Base-by-base conservation (phyloP, 352 stramenopile species). In the Phytophthora kernoviae region DNA sequence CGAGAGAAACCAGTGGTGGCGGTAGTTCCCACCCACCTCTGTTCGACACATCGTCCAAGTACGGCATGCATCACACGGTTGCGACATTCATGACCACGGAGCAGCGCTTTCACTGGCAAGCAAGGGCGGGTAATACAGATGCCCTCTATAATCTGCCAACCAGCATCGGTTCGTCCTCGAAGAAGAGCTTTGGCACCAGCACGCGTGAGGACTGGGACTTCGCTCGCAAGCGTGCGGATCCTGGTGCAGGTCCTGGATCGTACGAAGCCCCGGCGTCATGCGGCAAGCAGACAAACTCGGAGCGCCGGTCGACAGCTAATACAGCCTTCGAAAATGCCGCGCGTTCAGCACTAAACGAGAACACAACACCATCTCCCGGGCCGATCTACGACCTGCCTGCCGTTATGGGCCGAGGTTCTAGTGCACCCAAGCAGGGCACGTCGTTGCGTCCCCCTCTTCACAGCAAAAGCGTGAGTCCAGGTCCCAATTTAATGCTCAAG, bases 171-270 rank as follows among this genome's bases (percentile, higher is more conserved):
- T 40, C 76, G 0, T 73, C 75, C 0, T 21, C 68, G 0, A 86
- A 85, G 45, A 94, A 92, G 54, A 85, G 83, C 57, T 94, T 93
- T 22, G 83, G 85, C 36, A 90, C 81, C 18, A 90, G 77, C 58
- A 93, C 85, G 18, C 72, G 83, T 4, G 85, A 92, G 5, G 82
- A 94, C 53, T 93, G 85, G 85, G 85, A 94, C 45, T n/a, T 70
- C 33, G 71, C 60, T 24, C 77, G 81, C 41, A 91, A 91, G 62
- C 68, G 63, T 18, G 55, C 64, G 17, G 81, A 92, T 43, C 71
- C 84, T n/a, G 81, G 80, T 17, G 72, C 79, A 26, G 82, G 84
- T 11, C 81, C 84, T 20, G 84, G 84, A 0, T 89, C 85, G 14
- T 94, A 94, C 50, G 70, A 90, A 32, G 58, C 80, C 2, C 42